These are phyloP conservation scores for Phytopythium vexans DNA, from an alignment of 352 stramenopile genomes.

Conservation along the genomic window DNA sequence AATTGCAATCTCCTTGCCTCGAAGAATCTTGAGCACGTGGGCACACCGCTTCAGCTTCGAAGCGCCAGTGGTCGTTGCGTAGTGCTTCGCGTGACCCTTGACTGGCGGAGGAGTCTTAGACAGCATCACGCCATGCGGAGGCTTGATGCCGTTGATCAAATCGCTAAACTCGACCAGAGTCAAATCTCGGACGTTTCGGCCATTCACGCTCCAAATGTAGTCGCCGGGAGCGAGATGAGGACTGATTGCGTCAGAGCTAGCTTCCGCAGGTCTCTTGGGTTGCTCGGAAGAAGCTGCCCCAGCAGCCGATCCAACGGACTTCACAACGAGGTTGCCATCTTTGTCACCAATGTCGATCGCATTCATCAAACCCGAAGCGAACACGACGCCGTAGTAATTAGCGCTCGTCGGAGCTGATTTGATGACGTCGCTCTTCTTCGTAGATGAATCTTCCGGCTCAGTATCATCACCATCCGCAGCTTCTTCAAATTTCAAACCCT, in stretches of 20 bases:
- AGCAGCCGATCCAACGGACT: slow-evolving; percentile 12
- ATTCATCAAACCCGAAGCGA: slow-evolving; percentile 31
- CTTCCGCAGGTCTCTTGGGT: slow-evolving; percentile 11
- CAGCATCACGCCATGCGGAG: slow-evolving; percentile 58
- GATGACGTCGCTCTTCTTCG: slow-evolving; percentile 6
- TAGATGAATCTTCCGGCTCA: slow-evolving; percentile 4
- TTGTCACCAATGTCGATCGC: slow-evolving; percentile 35
- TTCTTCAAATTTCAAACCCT: slow-evolving; percentile 55
- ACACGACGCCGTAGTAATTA: slow-evolving; percentile 52
- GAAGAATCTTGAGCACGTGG: slow-evolving; percentile 73
- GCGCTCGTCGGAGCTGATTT: slow-evolving; percentile 1
- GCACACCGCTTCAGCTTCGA: slow-evolving; percentile 65
- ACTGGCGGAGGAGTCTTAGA: slow-evolving; percentile 33
- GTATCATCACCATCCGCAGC: slow-evolving; percentile 16
- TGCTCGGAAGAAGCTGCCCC: slow-evolving; percentile 4
- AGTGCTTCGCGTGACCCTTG: slow-evolving; percentile 53
- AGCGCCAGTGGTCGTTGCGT: slow-evolving; percentile 51
- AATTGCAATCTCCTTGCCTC: slow-evolving; percentile 68
- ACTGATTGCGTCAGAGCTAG: slow-evolving; percentile 7
- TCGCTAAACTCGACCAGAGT: slow-evolving; percentile 26
- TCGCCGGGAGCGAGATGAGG: slow-evolving; percentile 28
- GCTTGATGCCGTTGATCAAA: slow-evolving; percentile 17
- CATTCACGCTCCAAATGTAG: slow-evolving; percentile 55
- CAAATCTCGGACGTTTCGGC: slow-evolving; percentile 36
- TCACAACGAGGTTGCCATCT: slow-evolving; percentile 43